These are phyloP conservation scores for Nicotiana tomentosiformis DNA, from an alignment of 257 asterid species.

Conservation along the genomic window DNA sequence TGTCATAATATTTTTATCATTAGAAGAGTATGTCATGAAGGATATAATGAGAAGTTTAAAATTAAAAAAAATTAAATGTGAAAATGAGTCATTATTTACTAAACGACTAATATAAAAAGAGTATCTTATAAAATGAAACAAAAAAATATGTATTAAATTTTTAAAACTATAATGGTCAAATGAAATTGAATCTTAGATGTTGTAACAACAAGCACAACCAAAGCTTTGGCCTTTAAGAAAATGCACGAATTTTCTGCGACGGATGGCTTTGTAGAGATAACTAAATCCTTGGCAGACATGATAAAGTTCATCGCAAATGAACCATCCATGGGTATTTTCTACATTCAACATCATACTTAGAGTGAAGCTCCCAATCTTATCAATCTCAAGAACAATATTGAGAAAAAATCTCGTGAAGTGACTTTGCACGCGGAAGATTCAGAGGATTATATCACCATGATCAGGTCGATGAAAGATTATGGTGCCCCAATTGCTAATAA, in stretches of 20 bases:
- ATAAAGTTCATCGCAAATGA: conserved; percentile 79
- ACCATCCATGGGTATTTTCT: conserved; percentile 92
- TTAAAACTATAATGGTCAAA: no score
- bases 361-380: conserved; percentile 64
- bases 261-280: conserved; percentile 80
- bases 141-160: no score
- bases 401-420: conserved; percentile 54
- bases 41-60: no score
- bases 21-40: no score
- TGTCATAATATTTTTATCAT: no score
- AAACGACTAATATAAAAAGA: no score
- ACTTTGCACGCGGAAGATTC: conserved; percentile 67
- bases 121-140: no score
- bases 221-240: conserved; percentile 50
- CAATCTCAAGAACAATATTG: conserved; percentile 52
- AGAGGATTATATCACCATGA: conserved; percentile 64
- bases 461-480: conserved; percentile 73
- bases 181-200: no score
- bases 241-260: conserved; percentile 80
- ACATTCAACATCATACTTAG: conserved; percentile 60
- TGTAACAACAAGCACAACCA: no score
- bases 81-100: no score
- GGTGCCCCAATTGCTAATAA: conserved; percentile 68
- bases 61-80: no score
- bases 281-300: conserved; percentile 64